Evolutionary conservation across 345 rosid species (phyloP).

Genomic region (Triadica sebifera): DNA sequence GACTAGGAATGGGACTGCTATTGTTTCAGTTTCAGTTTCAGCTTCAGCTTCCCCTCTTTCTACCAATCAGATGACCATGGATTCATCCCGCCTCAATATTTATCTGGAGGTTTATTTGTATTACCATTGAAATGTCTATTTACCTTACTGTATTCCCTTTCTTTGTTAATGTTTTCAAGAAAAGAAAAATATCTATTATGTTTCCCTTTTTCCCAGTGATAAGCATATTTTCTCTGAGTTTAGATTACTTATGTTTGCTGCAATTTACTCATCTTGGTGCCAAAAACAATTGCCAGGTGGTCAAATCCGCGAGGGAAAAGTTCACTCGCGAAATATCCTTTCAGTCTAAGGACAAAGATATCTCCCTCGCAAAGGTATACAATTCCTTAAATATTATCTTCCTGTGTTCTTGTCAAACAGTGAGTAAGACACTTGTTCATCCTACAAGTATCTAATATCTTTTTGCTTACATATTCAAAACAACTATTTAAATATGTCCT

Average conservation of each 20-base stretch:
- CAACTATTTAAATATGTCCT: not conserved
- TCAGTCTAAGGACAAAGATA: conserved; percentile 70
- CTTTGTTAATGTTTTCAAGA: not conserved
- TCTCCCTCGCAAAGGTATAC: conserved; percentile 75
- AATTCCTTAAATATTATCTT: not conserved
- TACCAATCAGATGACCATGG: conserved; percentile 57
- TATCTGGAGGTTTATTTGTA: conserved; percentile 77
- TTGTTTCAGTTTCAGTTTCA: conserved; percentile 36
- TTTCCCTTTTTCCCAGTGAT: not conserved
- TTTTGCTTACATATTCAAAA: not conserved
- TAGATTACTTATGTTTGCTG: conserved; percentile 14
- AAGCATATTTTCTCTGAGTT: not conserved
- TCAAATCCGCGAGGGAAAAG: conserved; percentile 56
- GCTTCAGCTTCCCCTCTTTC: conserved; percentile 71
- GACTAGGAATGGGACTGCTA: conserved; percentile 33
- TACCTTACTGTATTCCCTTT: not conserved
- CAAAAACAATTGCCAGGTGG: conserved; percentile 43
- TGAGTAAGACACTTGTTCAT: not conserved
- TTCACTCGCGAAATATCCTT: conserved; percentile 71
- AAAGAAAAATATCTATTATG: not conserved
- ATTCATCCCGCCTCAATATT: conserved; percentile 50
- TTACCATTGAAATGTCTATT: conserved; percentile 11
- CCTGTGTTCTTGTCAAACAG: not conserved
- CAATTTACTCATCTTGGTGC: conserved; percentile 11
- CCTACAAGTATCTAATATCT: not conserved